Evolutionary conservation across 2,329 filamentous ascomycete genomes (phyloP).

Genomic region (Aspergillus fumigatus): DNA sequence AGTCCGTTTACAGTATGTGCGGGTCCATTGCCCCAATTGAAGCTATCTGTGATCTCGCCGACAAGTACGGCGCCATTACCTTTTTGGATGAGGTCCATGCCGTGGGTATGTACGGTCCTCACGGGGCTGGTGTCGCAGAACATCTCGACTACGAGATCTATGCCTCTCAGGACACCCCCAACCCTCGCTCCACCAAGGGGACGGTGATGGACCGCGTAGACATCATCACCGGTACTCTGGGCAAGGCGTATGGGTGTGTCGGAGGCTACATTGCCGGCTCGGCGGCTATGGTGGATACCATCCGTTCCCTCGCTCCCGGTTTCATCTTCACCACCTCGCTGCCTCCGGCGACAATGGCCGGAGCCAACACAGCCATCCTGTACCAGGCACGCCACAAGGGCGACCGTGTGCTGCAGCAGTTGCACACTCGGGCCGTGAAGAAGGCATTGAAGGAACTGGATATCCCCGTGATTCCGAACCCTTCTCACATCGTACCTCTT

Average conservation of each 20-base stretch:
- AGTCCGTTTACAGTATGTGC: slow-evolving; percentile 99
- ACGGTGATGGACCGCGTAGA: slow-evolving; percentile 95
- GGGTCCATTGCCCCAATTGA: slow-evolving; percentile 94
- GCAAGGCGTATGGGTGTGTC: slow-evolving; percentile 96
- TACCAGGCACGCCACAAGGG: slow-evolving; percentile 84
- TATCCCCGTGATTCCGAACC: slow-evolving; percentile 96
- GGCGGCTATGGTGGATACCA: slow-evolving; percentile 78
- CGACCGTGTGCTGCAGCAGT: slow-evolving; percentile 86
- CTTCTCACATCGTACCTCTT: slow-evolving; percentile 90
- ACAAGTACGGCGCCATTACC: slow-evolving; percentile 96
- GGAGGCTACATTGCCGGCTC: slow-evolving; percentile 96
- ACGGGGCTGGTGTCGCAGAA: slow-evolving; percentile 92
- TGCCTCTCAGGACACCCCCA: slow-evolving; percentile 60
- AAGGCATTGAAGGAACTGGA: slow-evolving; percentile 70
- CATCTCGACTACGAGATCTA: slow-evolving; percentile 93
- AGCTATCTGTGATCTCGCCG: slow-evolving; percentile 90
- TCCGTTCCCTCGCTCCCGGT: slow-evolving; percentile 89
- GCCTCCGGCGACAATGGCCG: slow-evolving; percentile 94
- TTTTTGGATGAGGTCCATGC: slow-evolving; percentile 99
- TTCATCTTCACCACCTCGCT: slow-evolving; percentile 99
- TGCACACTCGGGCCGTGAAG: slow-evolving; percentile 94
- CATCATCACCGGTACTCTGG: slow-evolving; percentile 95
- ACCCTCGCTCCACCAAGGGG: slow-evolving; percentile 49
- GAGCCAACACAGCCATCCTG: slow-evolving; percentile 84
- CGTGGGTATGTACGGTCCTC: slow-evolving; percentile 97